Conservation (phyloP, 73 alveolate species). For the Paramecium pentaurelia region DNA sequence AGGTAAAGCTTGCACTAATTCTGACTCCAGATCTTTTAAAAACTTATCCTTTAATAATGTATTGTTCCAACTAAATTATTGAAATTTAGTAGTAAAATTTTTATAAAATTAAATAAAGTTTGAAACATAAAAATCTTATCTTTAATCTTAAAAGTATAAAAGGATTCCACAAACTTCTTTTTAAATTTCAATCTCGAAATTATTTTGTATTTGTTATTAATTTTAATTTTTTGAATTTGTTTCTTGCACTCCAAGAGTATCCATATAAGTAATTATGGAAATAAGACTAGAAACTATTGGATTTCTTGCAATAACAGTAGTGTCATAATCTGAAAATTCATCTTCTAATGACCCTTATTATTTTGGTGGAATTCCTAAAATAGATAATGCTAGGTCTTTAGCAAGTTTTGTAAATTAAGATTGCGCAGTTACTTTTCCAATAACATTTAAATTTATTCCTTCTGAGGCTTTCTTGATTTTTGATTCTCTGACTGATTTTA, state of each 20-base stretch:
- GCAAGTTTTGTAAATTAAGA: neutral
- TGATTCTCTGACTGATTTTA: neutral
- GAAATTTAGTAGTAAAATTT: neutral
- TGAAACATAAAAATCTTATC: constrained; percentile 20
- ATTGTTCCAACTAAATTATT: neutral
- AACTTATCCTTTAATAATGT: neutral
- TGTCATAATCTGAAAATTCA: constrained; percentile 37
- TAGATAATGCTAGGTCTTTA: neutral
- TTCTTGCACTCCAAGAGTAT: neutral
- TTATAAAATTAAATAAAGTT: constrained; percentile 16
- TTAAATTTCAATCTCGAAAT: constrained; percentile 12
- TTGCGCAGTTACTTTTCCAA: neutral
- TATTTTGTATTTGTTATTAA: neutral
- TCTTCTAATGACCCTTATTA: constrained; percentile 32
- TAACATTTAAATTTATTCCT: neutral
- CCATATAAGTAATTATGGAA: neutral
- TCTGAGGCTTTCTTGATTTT: neutral
- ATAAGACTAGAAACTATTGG: constrained; percentile 25
- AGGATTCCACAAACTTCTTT: constrained; percentile 25
- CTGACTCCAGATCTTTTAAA: constrained; percentile 35
- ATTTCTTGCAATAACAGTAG: constrained; percentile 36
- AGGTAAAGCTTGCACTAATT: constrained; percentile 3
- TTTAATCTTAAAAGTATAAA: constrained; percentile 26
- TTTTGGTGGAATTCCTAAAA: constrained; percentile 40
- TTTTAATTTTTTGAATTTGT: neutral